Conservation (phyloP, 352 stramenopile species). For the Globisporangium emineosum region DNA sequence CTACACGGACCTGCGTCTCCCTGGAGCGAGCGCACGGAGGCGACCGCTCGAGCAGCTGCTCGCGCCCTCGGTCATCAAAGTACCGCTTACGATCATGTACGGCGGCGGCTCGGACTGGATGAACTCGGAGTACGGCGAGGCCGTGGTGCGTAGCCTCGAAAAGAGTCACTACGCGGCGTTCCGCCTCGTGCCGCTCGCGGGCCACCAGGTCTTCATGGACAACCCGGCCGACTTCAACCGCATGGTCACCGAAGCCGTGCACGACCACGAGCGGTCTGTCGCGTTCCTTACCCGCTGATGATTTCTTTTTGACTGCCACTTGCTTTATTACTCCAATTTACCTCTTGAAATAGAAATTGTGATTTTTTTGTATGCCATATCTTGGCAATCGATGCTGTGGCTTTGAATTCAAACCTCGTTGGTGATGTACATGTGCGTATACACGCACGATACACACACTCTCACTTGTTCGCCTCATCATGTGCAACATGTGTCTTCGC, state of each 20-base stretch:
- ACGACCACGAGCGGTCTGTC: constrained; percentile 49
- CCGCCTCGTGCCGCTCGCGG: constrained; percentile 57
- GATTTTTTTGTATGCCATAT: too few species aligned
- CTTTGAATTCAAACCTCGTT: too few species aligned
- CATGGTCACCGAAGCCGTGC: constrained; percentile 64
- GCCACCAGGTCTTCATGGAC: constrained; percentile 87
- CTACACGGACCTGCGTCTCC: constrained; percentile 65
- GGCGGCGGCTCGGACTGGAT: constrained; percentile 79
- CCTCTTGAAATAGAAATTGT: too few species aligned
- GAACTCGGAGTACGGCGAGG: constrained; percentile 58
- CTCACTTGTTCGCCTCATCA: background rate
- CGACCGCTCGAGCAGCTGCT: constrained; percentile 55
- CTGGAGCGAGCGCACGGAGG: constrained; percentile 51
- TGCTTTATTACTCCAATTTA: too few species aligned
- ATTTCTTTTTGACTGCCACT: too few species aligned
- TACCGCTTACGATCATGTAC: constrained; percentile 82
- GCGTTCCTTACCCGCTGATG: too few species aligned
- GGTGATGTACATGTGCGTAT: background rate
- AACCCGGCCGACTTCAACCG: constrained; percentile 75
- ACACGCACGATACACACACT: background rate
- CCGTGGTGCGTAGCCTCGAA: constrained; percentile 55
- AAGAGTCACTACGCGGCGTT: constrained; percentile 66
- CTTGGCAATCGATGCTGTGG: too few species aligned
- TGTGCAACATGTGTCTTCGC: background rate
- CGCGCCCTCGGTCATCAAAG: constrained; percentile 40